phyloP scores from a whole-genome alignment of 2,329 filamentous ascomycete species.

The Teratosphaeria nubilosa region DNA sequence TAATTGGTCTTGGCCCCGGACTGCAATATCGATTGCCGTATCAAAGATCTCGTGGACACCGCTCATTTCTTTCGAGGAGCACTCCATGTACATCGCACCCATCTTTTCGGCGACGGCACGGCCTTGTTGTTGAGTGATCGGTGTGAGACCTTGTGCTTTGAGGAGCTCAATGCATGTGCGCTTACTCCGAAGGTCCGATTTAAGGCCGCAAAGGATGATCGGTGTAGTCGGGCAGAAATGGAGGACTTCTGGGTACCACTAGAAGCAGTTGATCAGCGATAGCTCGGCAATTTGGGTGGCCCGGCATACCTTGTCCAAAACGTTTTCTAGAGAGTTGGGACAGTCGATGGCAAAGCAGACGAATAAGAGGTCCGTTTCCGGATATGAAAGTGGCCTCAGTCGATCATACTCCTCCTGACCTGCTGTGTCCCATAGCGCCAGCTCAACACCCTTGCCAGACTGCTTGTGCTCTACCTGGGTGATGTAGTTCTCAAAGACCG shows the following conservation, averaged over 20 bases:
- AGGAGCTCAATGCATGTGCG: slow-evolving; percentile 96
- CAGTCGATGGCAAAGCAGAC: slow-evolving; percentile 99
- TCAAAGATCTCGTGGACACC: slow-evolving; percentile 97
- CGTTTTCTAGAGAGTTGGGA: slow-evolving; percentile 94
- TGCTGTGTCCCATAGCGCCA: slow-evolving; percentile 96
- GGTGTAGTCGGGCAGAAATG: slow-evolving; percentile 98
- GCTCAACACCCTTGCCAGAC: slow-evolving; percentile 87
- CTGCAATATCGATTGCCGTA: slow-evolving; percentile 77
- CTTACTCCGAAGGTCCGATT: slow-evolving; percentile 92
- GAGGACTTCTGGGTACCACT: slow-evolving; percentile 99
- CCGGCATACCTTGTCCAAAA: slow-evolving; percentile 85
- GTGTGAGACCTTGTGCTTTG: slow-evolving; percentile 92
- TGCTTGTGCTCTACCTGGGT: slow-evolving; percentile 84
- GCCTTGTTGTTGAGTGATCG: slow-evolving; percentile 86
- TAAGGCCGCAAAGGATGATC: slow-evolving; percentile 88
- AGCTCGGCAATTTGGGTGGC: not conserved
- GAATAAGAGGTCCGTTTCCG: slow-evolving; percentile 94
- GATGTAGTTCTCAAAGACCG: slow-evolving; percentile 99
- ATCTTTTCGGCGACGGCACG: slow-evolving; percentile 82
- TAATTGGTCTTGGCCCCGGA: slow-evolving; percentile 53
- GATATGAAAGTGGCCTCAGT: slow-evolving; percentile 88
- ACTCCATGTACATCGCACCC: slow-evolving; percentile 93
- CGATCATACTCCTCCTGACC: slow-evolving; percentile 98
- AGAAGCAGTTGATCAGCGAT: slow-evolving; percentile 8
- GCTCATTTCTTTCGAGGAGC: slow-evolving; percentile 93